Conservation (phyloP, 148 eudicot species). For the Camellia granthamiana region DNA sequence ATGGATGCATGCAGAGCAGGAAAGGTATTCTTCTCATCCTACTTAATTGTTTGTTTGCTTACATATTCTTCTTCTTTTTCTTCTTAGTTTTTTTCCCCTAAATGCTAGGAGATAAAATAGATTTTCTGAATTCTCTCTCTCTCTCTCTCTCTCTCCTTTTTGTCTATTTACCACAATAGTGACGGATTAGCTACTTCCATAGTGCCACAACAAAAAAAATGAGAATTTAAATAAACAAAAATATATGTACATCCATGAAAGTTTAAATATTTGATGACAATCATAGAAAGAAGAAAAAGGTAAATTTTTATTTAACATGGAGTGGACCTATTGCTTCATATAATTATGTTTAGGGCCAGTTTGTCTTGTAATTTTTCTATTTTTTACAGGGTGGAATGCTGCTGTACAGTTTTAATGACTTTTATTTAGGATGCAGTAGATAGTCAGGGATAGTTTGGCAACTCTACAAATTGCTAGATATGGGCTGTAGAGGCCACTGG, state of each 20-base stretch:
- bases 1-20: slow-evolving; percentile 65
- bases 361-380: no score
- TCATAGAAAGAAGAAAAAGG: background rate
- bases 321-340: background rate
- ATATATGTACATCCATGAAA: background rate
- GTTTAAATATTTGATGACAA: background rate
- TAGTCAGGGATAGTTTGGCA: no score
- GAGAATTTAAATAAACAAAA: background rate
- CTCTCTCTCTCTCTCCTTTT: no score
- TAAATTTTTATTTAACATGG: background rate
- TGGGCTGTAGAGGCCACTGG: no score
- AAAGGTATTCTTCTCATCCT: slow-evolving; percentile 47
- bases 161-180: no score
- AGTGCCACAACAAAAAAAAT: background rate
- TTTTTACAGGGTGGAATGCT: no score
- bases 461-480: no score
- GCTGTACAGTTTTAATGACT: no score
- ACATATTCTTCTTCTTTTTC: background rate
- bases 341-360: no score
- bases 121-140: no score
- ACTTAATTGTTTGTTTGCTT: background rate
- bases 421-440: no score
- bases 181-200: background rate
- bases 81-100: background rate
- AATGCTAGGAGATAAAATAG: background rate